Percentiles rank a stretch among this genome's conserved stretches.
These are phyloP conservation scores for Acacia crassicarpa DNA, from an alignment of 306 rosid genomes.

Conservation along the genomic window DNA sequence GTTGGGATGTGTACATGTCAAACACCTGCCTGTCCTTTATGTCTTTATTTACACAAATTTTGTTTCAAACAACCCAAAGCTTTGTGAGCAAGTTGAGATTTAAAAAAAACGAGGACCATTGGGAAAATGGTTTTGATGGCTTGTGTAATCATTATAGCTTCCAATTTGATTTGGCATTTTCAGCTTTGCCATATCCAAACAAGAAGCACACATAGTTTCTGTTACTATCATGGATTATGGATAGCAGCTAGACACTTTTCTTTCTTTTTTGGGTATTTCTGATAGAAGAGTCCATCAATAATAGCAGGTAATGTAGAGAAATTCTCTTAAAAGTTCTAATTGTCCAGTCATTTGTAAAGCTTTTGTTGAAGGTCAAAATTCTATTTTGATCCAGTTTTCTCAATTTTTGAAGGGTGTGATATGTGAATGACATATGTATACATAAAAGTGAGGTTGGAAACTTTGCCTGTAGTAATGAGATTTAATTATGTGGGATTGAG, in stretches of 20 bases:
- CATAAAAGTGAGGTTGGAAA: background rate
- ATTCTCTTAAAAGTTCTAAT: background rate
- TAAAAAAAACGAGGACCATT: constrained; percentile 24
- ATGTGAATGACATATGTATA: background rate
- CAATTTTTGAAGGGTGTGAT: background rate
- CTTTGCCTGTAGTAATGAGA: background rate
- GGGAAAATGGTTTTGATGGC: constrained; percentile 26
- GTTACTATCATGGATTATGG: background rate
- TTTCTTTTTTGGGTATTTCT: background rate
- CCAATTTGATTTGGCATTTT: constrained; percentile 38
- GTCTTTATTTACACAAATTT: constrained; percentile 25
- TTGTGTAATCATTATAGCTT: constrained; percentile 37
- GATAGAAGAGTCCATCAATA: background rate
- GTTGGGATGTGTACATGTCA: constrained; percentile 36
- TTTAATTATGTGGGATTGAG: constrained; percentile 15
- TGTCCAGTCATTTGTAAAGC: background rate
- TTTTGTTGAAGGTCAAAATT: background rate
- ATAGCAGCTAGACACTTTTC: background rate
- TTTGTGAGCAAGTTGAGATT: constrained; percentile 33
- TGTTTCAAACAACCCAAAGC: constrained; percentile 34
- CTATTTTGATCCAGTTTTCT: background rate
- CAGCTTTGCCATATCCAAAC: constrained; percentile 25
- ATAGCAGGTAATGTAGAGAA: background rate
- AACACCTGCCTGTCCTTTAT: constrained; percentile 38
- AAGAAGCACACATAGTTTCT: background rate